phyloP scores from a whole-genome alignment of 1,284 basidiomycete genomes.

The Microbotryum violaceum region DNA sequence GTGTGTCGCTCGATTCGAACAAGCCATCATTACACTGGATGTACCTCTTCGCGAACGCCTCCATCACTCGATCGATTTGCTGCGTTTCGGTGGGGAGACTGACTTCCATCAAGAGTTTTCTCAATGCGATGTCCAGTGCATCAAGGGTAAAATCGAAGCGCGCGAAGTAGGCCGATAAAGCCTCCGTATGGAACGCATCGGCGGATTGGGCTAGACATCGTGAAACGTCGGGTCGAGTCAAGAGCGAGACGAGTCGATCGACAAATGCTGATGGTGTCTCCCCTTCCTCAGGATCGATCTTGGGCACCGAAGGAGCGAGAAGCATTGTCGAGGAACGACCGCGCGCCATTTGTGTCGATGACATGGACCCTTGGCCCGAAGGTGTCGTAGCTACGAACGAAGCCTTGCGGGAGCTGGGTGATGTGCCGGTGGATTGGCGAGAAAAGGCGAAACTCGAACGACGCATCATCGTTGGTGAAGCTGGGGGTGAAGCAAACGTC shows the following conservation, averaged over 20 bases:
- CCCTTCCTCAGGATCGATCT: constrained; percentile 36
- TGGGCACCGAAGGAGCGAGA: background rate
- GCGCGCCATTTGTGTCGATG: background rate
- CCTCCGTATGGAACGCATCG: constrained; percentile 62
- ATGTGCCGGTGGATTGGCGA: too few species aligned
- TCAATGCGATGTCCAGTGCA: constrained; percentile 84
- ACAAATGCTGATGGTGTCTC: constrained; percentile 68
- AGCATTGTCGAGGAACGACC: background rate
- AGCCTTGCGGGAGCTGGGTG: background rate
- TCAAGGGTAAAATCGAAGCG: constrained; percentile 70
- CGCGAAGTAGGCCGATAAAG: constrained; percentile 64
- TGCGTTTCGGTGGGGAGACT: constrained; percentile 91
- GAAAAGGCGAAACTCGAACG: too few species aligned
- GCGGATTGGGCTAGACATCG: constrained; percentile 46
- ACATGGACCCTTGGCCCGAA: background rate
- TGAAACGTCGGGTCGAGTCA: background rate
- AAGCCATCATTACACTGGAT: constrained; percentile 72
- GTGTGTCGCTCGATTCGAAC: constrained; percentile 49
- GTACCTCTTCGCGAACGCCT: constrained; percentile 85
- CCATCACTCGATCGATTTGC: constrained; percentile 95
- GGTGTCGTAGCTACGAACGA: constrained; percentile 1
- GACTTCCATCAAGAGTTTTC: constrained; percentile 83
- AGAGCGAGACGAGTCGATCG: constrained; percentile 40
- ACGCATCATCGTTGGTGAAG: too few species aligned
- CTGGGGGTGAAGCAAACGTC: too few species aligned